Conservation (phyloP, 2,329 filamentous ascomycete genomes). For the Aspergillus tamarii region DNA sequence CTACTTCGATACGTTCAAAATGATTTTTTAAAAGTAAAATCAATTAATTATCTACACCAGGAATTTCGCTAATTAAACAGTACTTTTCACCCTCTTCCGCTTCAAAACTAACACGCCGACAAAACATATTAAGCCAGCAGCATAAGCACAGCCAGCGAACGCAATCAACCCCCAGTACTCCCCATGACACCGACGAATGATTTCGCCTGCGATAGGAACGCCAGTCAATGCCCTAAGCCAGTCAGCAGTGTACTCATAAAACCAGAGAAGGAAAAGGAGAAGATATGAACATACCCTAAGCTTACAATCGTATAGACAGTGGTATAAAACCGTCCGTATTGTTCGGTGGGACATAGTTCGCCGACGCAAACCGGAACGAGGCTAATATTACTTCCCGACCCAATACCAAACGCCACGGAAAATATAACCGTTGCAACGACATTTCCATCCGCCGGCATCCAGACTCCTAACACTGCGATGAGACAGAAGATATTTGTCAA, state of each 20-base stretch:
- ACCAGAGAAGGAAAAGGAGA: neutral
- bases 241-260: neutral
- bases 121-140: slow-evolving; percentile 23
- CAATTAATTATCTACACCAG: neutral
- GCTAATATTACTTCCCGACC: slow-evolving; percentile 42
- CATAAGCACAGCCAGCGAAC: slow-evolving; percentile 27
- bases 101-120: slow-evolving; percentile 16
- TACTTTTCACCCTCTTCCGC: neutral
- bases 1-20: too few relatives aligned
- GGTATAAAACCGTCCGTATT: slow-evolving; percentile 46
- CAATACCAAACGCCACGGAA: slow-evolving; percentile 39
- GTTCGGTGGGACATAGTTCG: slow-evolving; percentile 47
- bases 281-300: slow-evolving; percentile 20
- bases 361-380: slow-evolving; percentile 50
- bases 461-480: slow-evolving; percentile 29
- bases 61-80: neutral
- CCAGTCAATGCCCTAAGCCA: slow-evolving; percentile 27
- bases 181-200: slow-evolving; percentile 33
- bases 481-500: slow-evolving; percentile 30
- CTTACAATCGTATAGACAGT: slow-evolving; percentile 38
- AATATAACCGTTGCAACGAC: slow-evolving; percentile 25
- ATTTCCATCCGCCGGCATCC: slow-evolving; percentile 30
- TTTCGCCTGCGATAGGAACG: slow-evolving; percentile 30
- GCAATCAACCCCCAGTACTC: slow-evolving; percentile 33
- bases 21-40: neutral